Evolutionary conservation across 257 asterid genomes (phyloP).

Genomic region (Lycium barbarum): DNA sequence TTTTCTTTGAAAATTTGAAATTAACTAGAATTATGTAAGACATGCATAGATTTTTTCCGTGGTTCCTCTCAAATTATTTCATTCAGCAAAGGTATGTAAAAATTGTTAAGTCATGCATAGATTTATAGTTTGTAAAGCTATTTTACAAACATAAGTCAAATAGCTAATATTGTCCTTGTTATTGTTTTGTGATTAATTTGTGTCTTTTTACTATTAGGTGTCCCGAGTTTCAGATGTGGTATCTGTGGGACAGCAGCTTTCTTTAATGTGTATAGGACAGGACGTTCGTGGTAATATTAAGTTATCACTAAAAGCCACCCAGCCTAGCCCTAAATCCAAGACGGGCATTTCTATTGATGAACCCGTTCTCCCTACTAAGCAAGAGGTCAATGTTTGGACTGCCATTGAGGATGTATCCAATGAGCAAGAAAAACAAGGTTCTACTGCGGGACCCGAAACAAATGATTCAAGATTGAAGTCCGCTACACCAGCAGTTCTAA

Average conservation of each 20-base stretch:
- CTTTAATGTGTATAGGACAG: constrained; percentile 85
- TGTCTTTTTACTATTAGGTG: constrained; percentile 60
- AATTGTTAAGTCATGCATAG: neutral
- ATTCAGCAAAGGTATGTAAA: neutral
- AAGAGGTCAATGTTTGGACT: constrained; percentile 48
- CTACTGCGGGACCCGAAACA: constrained; percentile 28
- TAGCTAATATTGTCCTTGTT: constrained; percentile 18
- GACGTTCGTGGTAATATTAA: constrained; percentile 88
- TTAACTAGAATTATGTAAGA: neutral
- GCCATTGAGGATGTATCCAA: constrained; percentile 40
- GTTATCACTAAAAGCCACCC: constrained; percentile 87
- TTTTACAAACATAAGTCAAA: neutral
- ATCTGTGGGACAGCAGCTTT: constrained; percentile 78
- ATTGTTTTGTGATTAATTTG: constrained; percentile 27
- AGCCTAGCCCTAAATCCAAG: constrained; percentile 50
- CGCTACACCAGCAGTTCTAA: constrained; percentile 49
- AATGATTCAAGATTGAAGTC: constrained; percentile 48
- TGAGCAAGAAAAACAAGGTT: constrained; percentile 50
- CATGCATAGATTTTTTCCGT: neutral
- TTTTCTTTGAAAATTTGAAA: neutral
- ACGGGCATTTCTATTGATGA: constrained; percentile 37
- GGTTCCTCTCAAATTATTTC: neutral
- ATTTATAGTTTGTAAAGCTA: constrained; percentile 11
- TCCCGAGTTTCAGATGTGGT: constrained; percentile 77
- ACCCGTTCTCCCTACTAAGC: constrained; percentile 38